Conservation (phyloP, 768 basidiomycete species). For the Sutorius australiensis region DNA sequence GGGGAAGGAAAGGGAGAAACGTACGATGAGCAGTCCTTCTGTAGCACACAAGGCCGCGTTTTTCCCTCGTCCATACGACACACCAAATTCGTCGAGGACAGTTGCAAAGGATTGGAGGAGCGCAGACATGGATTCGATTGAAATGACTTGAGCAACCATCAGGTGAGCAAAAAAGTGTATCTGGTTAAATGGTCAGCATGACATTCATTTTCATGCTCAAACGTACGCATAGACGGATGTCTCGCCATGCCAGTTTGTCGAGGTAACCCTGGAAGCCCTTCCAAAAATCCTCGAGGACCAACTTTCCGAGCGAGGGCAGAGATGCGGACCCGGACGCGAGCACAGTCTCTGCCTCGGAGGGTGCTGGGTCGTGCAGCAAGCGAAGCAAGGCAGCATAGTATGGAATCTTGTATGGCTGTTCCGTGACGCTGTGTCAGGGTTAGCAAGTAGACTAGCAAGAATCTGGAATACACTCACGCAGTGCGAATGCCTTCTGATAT, state of each 20-base stretch:
- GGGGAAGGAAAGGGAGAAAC: slow-evolving; percentile 12
- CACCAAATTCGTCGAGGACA: slow-evolving; percentile 87
- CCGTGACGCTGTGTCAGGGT: slow-evolving; percentile 57
- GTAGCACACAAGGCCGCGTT: slow-evolving; percentile 76
- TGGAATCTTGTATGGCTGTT: slow-evolving; percentile 92
- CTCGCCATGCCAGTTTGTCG: slow-evolving; percentile 88
- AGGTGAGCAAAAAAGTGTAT: slow-evolving; percentile 93
- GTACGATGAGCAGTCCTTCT: slow-evolving; percentile 73
- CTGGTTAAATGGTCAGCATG: slow-evolving; percentile 38
- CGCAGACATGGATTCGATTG: slow-evolving; percentile 71
- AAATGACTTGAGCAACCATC: slow-evolving; percentile 70
- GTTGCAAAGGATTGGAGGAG: slow-evolving; percentile 81
- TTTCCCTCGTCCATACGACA: slow-evolving; percentile 81
- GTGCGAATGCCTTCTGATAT: slow-evolving; percentile 74
- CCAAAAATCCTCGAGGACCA: slow-evolving; percentile 84
- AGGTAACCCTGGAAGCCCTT: slow-evolving; percentile 86
- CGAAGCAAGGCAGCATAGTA: slow-evolving; percentile 82
- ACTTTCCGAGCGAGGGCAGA: slow-evolving; percentile 52
- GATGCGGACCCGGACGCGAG: slow-evolving; percentile 30
- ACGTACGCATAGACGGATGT: slow-evolving; percentile 81
- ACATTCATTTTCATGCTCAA: neutral
- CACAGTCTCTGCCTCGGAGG: slow-evolving; percentile 32
- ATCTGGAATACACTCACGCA: slow-evolving; percentile 40
- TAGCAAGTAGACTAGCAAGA: slow-evolving; percentile 3
- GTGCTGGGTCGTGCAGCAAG: slow-evolving; percentile 50